Percentiles rank a stretch among this genome's conserved stretches.
Evolutionary conservation across 768 basidiomycete genomes (phyloP).

Genomic region (Boletus pseudopeckii): DNA sequence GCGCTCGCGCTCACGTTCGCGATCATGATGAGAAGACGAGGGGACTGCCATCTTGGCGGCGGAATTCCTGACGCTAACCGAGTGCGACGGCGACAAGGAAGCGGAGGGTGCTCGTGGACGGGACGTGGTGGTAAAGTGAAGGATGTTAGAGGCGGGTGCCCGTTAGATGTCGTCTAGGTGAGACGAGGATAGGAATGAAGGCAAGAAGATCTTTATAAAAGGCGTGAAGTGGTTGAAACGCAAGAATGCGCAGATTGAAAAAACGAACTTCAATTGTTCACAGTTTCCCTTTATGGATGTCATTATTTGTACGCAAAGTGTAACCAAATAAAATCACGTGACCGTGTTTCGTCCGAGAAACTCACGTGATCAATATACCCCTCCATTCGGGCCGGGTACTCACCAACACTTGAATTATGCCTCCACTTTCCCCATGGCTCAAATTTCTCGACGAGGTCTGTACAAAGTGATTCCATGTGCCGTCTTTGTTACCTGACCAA

Average conservation of each 20-base stretch:
- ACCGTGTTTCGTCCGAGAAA: constrained; percentile 24
- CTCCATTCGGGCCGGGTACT: not conserved
- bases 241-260: constrained; percentile 26
- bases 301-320: constrained; percentile 28
- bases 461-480: not conserved
- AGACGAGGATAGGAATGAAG: constrained; percentile 18
- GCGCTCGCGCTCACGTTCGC: constrained; percentile 51
- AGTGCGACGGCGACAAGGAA: constrained; percentile 73
- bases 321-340: constrained; percentile 33
- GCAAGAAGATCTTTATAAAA: constrained; percentile 11
- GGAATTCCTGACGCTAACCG: constrained; percentile 51
- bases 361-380: constrained; percentile 4
- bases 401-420: not conserved
- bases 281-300: constrained; percentile 21
- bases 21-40: constrained; percentile 72
- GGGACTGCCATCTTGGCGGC: constrained; percentile 74
- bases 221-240: not conserved
- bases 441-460: constrained; percentile 33
- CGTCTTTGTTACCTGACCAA: constrained; percentile 3
- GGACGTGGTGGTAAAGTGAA: constrained; percentile 55
- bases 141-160: not conserved
- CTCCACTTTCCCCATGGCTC: constrained; percentile 22
- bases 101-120: constrained; percentile 57
- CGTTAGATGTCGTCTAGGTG: constrained; percentile 12
- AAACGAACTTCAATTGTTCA: constrained; percentile 27